These are phyloP conservation scores for Epicoccum sorghinum DNA, from an alignment of 2,329 filamentous ascomycete genomes.

Conservation along the genomic window DNA sequence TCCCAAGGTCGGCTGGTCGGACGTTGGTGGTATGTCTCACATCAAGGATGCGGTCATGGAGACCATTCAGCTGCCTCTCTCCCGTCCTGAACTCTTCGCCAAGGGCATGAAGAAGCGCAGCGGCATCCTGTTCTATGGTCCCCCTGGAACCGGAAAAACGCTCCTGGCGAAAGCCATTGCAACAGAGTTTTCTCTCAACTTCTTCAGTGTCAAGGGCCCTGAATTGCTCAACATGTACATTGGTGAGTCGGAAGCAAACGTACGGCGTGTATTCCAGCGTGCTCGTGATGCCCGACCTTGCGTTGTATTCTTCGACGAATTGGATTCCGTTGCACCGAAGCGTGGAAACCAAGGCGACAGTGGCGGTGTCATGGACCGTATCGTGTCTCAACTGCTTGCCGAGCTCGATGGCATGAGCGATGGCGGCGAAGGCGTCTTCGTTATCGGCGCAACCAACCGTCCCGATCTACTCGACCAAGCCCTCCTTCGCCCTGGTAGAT, in stretches of 20 bases:
- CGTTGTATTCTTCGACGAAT: conserved; percentile 91
- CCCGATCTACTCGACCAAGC: conserved; percentile 93
- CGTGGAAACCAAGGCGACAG: conserved; percentile 96
- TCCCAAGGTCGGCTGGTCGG: conserved; percentile 94
- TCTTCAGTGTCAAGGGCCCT: conserved; percentile 91
- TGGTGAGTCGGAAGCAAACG: conserved; percentile 90
- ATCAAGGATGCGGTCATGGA: conserved; percentile 98
- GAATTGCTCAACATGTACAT: conserved; percentile 97
- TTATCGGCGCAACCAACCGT: conserved; percentile 94
- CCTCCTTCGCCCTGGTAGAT: conserved; percentile 84
- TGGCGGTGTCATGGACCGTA: conserved; percentile 97
- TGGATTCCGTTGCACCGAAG: conserved; percentile 94
- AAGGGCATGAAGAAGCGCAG: conserved; percentile 98
- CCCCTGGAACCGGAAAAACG: conserved; percentile 90
- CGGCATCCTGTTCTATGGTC: conserved; percentile 89
- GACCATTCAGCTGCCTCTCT: conserved; percentile 91
- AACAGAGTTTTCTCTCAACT: conserved; percentile 91
- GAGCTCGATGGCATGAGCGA: conserved; percentile 98
- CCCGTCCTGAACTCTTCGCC: conserved; percentile 90
- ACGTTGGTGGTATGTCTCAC: conserved; percentile 89
- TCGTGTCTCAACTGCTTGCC: conserved; percentile 91
- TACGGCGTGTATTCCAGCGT: conserved; percentile 85
- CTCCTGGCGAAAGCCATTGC: conserved; percentile 92
- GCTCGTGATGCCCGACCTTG: conserved; percentile 85
- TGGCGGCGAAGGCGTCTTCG: conserved; percentile 85